Percentiles rank a stretch among this genome's conserved stretches.
Evolutionary conservation across 2,329 filamentous ascomycete species (phyloP).

Genomic region (Neophaeococcomyces mojaviensis): DNA sequence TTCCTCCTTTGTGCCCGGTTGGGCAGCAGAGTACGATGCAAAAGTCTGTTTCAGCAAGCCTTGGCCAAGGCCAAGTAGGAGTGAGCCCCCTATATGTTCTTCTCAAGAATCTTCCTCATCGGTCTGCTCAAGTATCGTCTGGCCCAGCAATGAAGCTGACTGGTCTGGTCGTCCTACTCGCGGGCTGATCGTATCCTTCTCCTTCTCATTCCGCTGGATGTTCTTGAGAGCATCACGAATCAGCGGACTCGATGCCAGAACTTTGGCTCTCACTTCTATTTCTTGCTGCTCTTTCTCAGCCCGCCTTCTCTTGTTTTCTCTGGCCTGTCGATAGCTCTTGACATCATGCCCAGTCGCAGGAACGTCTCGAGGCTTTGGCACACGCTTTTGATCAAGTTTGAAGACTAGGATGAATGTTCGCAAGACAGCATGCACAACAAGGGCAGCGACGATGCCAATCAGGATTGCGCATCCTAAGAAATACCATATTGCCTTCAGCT

Average conservation of each 20-base stretch:
- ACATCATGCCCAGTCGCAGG: constrained; percentile 21
- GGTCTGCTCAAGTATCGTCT: constrained; percentile 22
- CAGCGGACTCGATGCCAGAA: constrained; percentile 18
- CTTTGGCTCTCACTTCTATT: constrained; percentile 14
- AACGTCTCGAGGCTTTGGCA: constrained; percentile 11
- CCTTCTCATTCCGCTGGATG: constrained; percentile 13
- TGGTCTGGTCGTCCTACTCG: constrained; percentile 8
- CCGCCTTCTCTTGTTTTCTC: constrained; percentile 20
- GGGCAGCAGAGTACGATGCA: constrained; percentile 73
- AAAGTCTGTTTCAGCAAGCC: constrained; percentile 65
- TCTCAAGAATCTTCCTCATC: constrained; percentile 18
- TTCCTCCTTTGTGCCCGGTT: constrained; percentile 85
- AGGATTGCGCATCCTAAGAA: constrained; percentile 60
- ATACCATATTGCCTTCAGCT: constrained; percentile 37
- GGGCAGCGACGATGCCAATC: constrained; percentile 58
- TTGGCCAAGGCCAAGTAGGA: constrained; percentile 14
- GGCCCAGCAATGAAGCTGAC: constrained; percentile 11
- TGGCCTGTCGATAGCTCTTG: constrained; percentile 22
- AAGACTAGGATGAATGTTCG: constrained; percentile 46
- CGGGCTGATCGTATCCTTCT: constrained; percentile 11
- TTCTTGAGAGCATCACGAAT: constrained; percentile 18
- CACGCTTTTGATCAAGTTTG: constrained; percentile 15
- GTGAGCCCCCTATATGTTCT: too few species aligned
- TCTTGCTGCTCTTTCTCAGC: constrained; percentile 16
- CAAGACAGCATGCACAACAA: constrained; percentile 52